Conservation (phyloP, 2,329 filamentous ascomycete genomes). For the Diaporthe sp. region DNA sequence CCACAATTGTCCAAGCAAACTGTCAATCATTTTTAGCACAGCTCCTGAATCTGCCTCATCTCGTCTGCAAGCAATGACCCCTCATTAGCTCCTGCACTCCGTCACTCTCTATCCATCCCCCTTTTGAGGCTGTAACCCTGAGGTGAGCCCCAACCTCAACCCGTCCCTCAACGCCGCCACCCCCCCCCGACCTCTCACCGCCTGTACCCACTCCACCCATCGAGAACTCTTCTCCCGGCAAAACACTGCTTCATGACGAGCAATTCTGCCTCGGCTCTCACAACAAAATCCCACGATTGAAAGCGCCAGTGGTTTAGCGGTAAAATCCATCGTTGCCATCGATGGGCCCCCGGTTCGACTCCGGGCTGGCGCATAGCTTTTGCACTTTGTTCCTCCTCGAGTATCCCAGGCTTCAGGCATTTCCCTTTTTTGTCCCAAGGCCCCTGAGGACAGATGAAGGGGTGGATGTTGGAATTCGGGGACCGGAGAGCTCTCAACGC, state of each 20-base stretch:
- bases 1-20: not conserved
- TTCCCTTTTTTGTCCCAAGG: not conserved
- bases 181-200: not conserved
- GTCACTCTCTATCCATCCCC: not conserved
- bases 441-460: too few species aligned
- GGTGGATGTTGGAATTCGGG: not conserved
- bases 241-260: not conserved
- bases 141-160: not conserved
- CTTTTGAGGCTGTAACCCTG: conserved; percentile 22
- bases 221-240: not conserved
- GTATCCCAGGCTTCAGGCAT: not conserved
- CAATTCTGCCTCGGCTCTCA: not conserved
- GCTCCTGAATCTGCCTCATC: conserved; percentile 1
- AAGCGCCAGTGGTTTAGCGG: conserved; percentile 34
- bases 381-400: not conserved
- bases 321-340: conserved; percentile 35
- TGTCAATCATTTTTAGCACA: not conserved
- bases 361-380: conserved; percentile 34
- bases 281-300: not conserved
- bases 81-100: not conserved
- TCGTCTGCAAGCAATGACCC: conserved; percentile 13
- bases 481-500: too few species aligned
- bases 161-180: not conserved
- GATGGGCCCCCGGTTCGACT: conserved; percentile 38
- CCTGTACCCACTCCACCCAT: conserved; percentile 8